Evolutionary conservation across 306 rosid genomes (phyloP), one percentile per base, ranked within the genome.

Genomic region (Fragaria vesca): DNA sequence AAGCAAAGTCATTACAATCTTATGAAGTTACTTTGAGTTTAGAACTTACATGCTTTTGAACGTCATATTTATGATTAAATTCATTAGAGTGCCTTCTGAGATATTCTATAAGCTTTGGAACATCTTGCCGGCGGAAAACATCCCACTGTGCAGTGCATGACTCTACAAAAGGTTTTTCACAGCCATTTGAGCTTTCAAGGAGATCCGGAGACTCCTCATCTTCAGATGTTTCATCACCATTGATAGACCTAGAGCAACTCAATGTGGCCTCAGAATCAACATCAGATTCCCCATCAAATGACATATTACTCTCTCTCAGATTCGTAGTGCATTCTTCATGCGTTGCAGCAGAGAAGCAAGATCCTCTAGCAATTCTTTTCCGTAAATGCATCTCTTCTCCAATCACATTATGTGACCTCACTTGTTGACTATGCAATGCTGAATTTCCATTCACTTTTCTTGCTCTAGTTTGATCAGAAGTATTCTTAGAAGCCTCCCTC

Each of bases 81-180:
- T 90, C 91, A 83, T 81, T 80, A 21, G 84, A 75, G 81, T 93
- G 93, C 78, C 81, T 86, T 79, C 80, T 83, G 42, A 96, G 94
- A 86, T 96, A 96, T 81, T 93, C 96, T 67, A 86, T 69, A 79
- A 96, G 96, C 84, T 85, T 93, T 3, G 96, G 92, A 81, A 89
- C 98, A 81, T 96, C 99, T 88, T 93, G 93, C 78, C 94, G 88
- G 50, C 98, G 94, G 72, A 93, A 96, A 54, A 96, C 88, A 80
- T 96, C 99, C 99, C 99, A 96, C 71, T 81, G 91, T 24, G 93
- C 94, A 74, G 88, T 78, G 73, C 83, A 81, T 74, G 80, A 76
- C 80, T 69, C 78, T 5, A 81, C 32, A 8, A 68, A 21, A 69
- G 72, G 57, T 69, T 83, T 78, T 80, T 75, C 77, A 69, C 68